Conservation (phyloP, 208 protist species). For the Leishmania martiniquensis region DNA sequence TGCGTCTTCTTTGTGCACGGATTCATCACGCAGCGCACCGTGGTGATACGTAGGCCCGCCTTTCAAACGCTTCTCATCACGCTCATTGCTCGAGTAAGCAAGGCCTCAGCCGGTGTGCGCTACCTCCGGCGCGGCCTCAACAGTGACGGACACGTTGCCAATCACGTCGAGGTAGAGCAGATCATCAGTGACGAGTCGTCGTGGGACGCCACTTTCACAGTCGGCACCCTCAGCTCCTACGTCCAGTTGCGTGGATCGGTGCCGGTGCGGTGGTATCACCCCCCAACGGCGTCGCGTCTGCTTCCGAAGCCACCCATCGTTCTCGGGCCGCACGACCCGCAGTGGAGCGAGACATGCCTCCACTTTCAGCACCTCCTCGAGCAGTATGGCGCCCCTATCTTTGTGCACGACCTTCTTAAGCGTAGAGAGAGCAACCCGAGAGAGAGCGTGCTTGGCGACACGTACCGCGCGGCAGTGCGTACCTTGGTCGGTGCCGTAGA, state of each 20-base stretch:
- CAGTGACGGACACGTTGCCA: constrained; percentile 80
- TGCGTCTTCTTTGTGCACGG: constrained; percentile 40
- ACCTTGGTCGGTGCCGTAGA: constrained; percentile 50
- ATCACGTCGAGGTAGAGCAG: constrained; percentile 92
- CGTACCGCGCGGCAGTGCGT: constrained; percentile 70
- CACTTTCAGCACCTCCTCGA: constrained; percentile 94
- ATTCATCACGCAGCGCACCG: constrained; percentile 35
- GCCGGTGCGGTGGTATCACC: constrained; percentile 86
- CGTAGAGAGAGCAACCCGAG: constrained; percentile 85
- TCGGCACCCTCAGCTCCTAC: constrained; percentile 58
- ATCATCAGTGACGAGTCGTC: constrained; percentile 74
- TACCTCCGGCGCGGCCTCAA: constrained; percentile 96
- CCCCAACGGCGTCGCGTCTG: constrained; percentile 36
- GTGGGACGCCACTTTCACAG: constrained; percentile 25
- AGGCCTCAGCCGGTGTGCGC: constrained; percentile 93
- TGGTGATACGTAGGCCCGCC: constrained; percentile 27
- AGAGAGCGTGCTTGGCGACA: constrained; percentile 76
- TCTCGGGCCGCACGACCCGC: constrained; percentile 39
- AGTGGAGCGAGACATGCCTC: constrained; percentile 61
- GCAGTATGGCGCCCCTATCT: constrained; percentile 91
- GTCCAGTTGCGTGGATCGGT: constrained; percentile 89
- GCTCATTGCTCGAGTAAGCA: constrained; percentile 93
- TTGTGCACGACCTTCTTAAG: constrained; percentile 94
- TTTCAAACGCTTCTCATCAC: constrained; percentile 59
- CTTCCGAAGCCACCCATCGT: constrained; percentile 91